Base-by-base conservation (phyloP, 1,284 basidiomycete species). In the Malassezia sympodialis region DNA sequence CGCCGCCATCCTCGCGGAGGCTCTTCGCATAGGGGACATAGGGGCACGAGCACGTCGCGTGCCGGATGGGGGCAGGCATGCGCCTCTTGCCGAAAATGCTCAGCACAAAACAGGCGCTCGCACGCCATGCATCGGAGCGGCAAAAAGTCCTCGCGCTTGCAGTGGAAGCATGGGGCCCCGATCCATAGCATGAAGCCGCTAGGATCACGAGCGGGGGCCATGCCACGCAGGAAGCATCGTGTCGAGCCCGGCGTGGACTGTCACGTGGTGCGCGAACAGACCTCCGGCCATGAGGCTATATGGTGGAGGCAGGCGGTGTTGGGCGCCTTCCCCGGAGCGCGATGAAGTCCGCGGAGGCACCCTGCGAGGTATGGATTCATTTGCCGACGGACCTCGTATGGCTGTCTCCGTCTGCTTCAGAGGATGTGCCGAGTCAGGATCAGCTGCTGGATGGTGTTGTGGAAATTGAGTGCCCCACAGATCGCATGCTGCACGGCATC, bases 361-460 rank as follows among this genome's bases (percentile, higher is more conserved):
- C 69, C 26, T 73, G 70, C 60, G 66, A 69, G 57, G 58, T 74
- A 23, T 57, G 63, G 40, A 56, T 74, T 6, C 70, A 74, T 39
- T 60, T 74, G 27, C 58, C 63, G 42, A 62, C 62, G 28, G 66
- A 71, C 26, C 67, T 72, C 51, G 60, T 73, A 51, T 72, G 72
- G 53, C 49, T 72, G 45, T 61, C 66, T 15, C 62, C 71, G 14
- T 62, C 64, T 1, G 57, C 60, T 19, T 59, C 60, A 31, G 31
- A 53, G n/a, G 65, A 67, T 31, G 26, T 61, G 10, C 65, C 68
- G 14, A 67, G 63, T 30, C 57, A 71, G 30, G 72, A 74, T 61
- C 59, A 73, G 60, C 64, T 67, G 3, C 62, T 74, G n/a, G 57
- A 60, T 17, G 72, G 72, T 27, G 59, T 74, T 19, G 66, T 74